Base-by-base conservation (phyloP, 495 filamentous ascomycete genomes). In the Podospora pseudoanserina region DNA sequence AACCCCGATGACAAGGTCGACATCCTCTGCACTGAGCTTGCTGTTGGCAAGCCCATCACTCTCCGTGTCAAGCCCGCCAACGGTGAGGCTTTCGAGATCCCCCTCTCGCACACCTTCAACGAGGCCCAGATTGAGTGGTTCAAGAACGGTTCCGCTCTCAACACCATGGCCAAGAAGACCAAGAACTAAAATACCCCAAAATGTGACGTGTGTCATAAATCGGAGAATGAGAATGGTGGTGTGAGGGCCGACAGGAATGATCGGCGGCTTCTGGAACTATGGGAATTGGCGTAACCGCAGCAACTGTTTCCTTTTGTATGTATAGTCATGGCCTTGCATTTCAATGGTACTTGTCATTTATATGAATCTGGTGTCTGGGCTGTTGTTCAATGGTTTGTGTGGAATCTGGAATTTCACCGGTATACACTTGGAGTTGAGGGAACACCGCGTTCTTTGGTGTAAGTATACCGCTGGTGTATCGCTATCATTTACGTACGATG, bases 91-190 rank as follows among this genome's bases (percentile, higher is more conserved):
- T 97, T 89, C 82, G 92, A 98, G 65, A 78, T 94, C 70, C 86
- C 91, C 84, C 89, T 99, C 63, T 82, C 82, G 76, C 95, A 99
- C 82, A 98, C 96, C 72, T 99, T 96, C 90, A 99, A 99, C 84
- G 92, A 91, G 79, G 86, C 88, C 67, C 95, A 99, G 85, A 92
- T 98, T 66, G 88, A 96, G 84, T 99, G 95, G 95, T 99, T 99
- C 88, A 91, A 91, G 83, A 92, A 97, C 76, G 95, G 95, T 68
- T 93, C 90, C 75, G 95, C 95, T 63, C 85, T 99, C 74, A 99
- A 99, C 87, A 96, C 93, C 74, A 99, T 99, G 95, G 92, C 95
- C 74, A 94, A 96, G 87, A 70, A 66, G 67, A 64, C 72, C 63
- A 68, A 77, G 70, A 76, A 74, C 53, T 67, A 69, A 60, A 67